A percentile compares a stretch with the other conserved stretches of the same genome.
phyloP scores from a whole-genome alignment of 345 rosid species.

The Citropsis articulata region DNA sequence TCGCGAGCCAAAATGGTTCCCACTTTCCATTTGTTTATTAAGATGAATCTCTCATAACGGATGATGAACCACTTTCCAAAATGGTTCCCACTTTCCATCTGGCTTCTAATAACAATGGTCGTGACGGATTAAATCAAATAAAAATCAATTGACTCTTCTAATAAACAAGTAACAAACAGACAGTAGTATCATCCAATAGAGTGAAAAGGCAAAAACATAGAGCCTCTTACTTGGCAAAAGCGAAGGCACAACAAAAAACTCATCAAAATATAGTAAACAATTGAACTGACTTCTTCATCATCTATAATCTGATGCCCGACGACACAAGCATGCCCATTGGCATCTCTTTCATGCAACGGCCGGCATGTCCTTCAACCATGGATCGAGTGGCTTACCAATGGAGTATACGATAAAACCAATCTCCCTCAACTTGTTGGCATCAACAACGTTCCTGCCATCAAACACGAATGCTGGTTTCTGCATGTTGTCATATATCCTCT shows the following conservation, averaged over 20 bases:
- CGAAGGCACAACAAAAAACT: slow-evolving; percentile 21
- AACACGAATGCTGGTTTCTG: slow-evolving; percentile 91
- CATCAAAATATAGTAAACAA: slow-evolving; percentile 26
- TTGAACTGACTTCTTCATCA: slow-evolving; percentile 22
- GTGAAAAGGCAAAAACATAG: slow-evolving; percentile 26
- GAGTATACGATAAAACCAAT: slow-evolving; percentile 91
- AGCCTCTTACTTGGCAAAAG: slow-evolving; percentile 23
- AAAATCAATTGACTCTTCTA: slow-evolving; percentile 16
- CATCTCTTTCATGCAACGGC: slow-evolving; percentile 44
- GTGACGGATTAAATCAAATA: slow-evolving; percentile 8
- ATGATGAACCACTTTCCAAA: too few species aligned
- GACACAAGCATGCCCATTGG: neutral
- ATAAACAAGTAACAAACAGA: slow-evolving; percentile 11
- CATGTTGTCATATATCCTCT: slow-evolving; percentile 73
- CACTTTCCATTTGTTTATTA: neutral
- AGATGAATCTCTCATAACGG: too few species aligned
- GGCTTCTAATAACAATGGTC: neutral
- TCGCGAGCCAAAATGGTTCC: neutral
- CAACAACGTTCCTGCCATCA: slow-evolving; percentile 74
- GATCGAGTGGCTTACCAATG: slow-evolving; percentile 89
- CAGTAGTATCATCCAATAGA: slow-evolving; percentile 19
- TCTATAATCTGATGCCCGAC: slow-evolving; percentile 3
- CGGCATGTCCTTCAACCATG: slow-evolving; percentile 97
- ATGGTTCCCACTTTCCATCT: too few species aligned
- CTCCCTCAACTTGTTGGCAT: slow-evolving; percentile 62